Percentiles rank a stretch among this genome's conserved stretches.
phyloP scores from a whole-genome alignment of 768 basidiomycete genomes.

The Suillus tomentosus region DNA sequence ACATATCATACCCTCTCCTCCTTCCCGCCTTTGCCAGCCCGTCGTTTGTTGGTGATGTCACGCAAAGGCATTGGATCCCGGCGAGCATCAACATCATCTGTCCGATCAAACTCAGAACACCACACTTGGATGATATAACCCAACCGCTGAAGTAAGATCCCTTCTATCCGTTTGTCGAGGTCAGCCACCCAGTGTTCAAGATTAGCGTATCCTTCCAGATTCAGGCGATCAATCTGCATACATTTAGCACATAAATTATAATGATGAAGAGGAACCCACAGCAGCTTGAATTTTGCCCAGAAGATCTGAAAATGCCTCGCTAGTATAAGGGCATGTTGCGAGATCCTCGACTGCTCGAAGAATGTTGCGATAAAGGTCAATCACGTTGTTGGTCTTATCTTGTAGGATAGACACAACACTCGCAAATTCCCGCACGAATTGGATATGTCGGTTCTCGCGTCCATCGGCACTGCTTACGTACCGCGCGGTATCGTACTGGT shows the following conservation, averaged over 20 bases:
- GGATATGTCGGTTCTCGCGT: slow-evolving; percentile 84
- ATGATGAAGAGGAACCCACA: slow-evolving; percentile 44
- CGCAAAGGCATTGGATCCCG: slow-evolving; percentile 52
- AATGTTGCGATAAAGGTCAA: slow-evolving; percentile 90
- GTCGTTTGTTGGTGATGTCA: slow-evolving; percentile 63
- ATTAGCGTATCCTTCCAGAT: slow-evolving; percentile 94
- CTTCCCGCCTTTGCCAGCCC: slow-evolving; percentile 69
- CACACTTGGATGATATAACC: slow-evolving; percentile 79
- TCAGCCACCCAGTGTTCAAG: slow-evolving; percentile 91
- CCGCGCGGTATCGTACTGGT: slow-evolving; percentile 84
- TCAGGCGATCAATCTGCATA: slow-evolving; percentile 86
- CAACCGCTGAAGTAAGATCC: slow-evolving; percentile 74
- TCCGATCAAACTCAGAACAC: slow-evolving; percentile 83
- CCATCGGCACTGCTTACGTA: slow-evolving; percentile 76
- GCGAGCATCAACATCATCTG: slow-evolving; percentile 66
- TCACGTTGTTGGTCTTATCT: slow-evolving; percentile 94
- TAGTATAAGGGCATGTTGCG: slow-evolving; percentile 80
- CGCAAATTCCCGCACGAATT: slow-evolving; percentile 95
- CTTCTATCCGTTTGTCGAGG: slow-evolving; percentile 81
- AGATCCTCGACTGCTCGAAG: slow-evolving; percentile 84
- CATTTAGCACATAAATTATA: not conserved
- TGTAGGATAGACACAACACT: slow-evolving; percentile 90
- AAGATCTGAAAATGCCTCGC: slow-evolving; percentile 79
- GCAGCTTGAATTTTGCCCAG: slow-evolving; percentile 82
- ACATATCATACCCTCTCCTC: slow-evolving; percentile 67